Evolutionary conservation across 2,329 filamentous ascomycete species (phyloP), one percentile per base, ranked within the genome.

Genomic region (Verticillium dahliae): DNA sequence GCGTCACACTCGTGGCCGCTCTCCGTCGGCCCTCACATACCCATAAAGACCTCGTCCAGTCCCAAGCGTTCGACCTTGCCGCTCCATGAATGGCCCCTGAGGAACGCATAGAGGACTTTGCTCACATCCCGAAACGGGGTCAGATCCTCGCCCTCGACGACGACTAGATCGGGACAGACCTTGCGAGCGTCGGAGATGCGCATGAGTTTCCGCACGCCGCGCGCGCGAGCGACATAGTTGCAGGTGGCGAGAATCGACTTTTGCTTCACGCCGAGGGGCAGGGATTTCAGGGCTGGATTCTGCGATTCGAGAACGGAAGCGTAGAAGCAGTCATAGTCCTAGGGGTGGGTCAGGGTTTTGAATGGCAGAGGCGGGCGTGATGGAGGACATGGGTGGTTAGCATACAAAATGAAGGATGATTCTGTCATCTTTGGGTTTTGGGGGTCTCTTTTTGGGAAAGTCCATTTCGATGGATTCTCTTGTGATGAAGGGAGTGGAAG

Each of bases 281-380:
- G 76, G 1, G 82, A 80, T 70, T 86, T 91, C 62, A 97, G 79
- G 2, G 82, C 78, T 0, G 92, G 91, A 66, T 90, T 87, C 71
- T 90, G 89, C 66, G 89, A 88, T 76, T 97, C 92, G 67, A 95
- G 89, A 9, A 95, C 92, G 58, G 92, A 91, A 27, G 93, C 93
- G 74, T 98, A 98, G 80, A 98, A 98, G 78, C 91, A 96, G 78
- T 94, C 91, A 73, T 92, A 91, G 74, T 91, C 87, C 86, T 89
- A 61, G 11, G 55, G 59, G 33, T 9, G 33, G 55, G 64, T 57
- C 60, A 56, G 58, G 45, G 27, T 50, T 6, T 63, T 6, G 55
- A 65, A 62, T 60, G n/a, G 14, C 41, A 54, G 27, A 31, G 52
- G 38, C 11, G 18, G n/a, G 18, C 39, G 22, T 18, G 18, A 18